phyloP scores from a whole-genome alignment of 2,329 filamentous ascomycete species.

The Penicillium sp. region DNA sequence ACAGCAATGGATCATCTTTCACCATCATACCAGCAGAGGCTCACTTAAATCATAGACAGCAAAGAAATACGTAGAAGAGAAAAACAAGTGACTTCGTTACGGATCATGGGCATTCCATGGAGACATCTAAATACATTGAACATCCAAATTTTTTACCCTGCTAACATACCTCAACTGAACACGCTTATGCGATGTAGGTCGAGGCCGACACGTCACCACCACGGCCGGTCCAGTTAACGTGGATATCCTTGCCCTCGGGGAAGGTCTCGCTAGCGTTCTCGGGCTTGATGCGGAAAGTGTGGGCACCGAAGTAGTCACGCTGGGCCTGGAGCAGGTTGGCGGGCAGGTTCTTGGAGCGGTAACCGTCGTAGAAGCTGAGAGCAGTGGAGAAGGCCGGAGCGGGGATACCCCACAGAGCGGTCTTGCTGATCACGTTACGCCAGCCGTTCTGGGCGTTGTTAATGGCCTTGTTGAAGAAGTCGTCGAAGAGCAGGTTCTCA shows the following conservation, averaged over 20 bases:
- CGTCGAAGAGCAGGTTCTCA: slow-evolving; percentile 96
- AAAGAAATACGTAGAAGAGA: not conserved
- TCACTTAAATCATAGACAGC: not conserved
- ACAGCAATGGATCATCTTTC: no score
- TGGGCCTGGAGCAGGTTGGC: slow-evolving; percentile 98
- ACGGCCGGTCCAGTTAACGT: slow-evolving; percentile 99
- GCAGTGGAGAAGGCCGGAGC: slow-evolving; percentile 96
- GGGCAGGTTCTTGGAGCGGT: slow-evolving; percentile 93
- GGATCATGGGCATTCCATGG: slow-evolving; percentile 25
- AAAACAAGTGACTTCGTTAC: slow-evolving; percentile 26
- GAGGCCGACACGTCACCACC: slow-evolving; percentile 96
- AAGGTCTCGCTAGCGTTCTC: slow-evolving; percentile 76
- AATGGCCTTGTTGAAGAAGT: slow-evolving; percentile 99
- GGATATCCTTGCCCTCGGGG: slow-evolving; percentile 81
- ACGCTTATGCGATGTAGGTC: slow-evolving; percentile 89
- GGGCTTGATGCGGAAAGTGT: slow-evolving; percentile 87
- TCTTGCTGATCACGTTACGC: slow-evolving; percentile 88
- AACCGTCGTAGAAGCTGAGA: slow-evolving; percentile 97
- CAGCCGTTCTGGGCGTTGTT: slow-evolving; percentile 91
- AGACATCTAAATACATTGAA: slow-evolving; percentile 31
- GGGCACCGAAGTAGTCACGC: slow-evolving; percentile 98
- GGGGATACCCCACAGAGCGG: slow-evolving; percentile 90
- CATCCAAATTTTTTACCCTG: slow-evolving; percentile 27
- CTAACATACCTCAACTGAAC: slow-evolving; percentile 10
- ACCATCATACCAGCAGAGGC: no score